Evolutionary conservation across 108 stramenopile genomes (phyloP), one percentile per base, ranked within the genome.

Genomic region (Cylindrotheca fusiformis): DNA sequence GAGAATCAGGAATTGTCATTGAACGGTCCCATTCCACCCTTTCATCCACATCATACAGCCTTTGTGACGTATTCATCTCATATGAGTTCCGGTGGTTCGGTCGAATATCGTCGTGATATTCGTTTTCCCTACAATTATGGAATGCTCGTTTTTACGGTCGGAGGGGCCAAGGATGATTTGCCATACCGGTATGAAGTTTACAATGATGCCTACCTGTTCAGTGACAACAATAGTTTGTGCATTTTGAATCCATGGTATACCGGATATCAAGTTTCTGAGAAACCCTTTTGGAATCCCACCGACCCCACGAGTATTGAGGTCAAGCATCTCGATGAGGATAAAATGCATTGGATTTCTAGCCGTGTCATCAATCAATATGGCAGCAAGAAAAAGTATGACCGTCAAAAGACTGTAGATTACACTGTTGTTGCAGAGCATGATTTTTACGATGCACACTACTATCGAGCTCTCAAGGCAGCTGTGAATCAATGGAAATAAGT

Each of bases 81-180:
- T 6, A 41, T 41, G 36, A 14, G 36, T 10, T 14, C 36, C 36
- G 36, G 14, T 14, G 36, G 36, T 14, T n/a, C n/a, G n/a, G n/a
- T 58, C 28, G 60, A 61, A 49, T 68, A 68, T 32, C n/a, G 49
- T 8, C 67, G 72, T n/a, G 72, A 74, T 23, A 60, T 74, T 24
- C 60, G 59, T 26, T 59, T 60, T 3, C 72, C 72, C 3, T 74
- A 65, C 45, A 65, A 65, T 22, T 67, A 74, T 54, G 72, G 72
- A 23, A 67, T 74, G 23, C 54, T 74, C 4, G 60, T 66, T 20
- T 74, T 74, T 32, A 74, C 60, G 23, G 53, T 74, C 29, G 72
- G 72, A 14, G 60, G 59, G 12, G 65, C 65, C 2, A n/a, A 26
- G 28, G 58, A 67, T 19, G 23, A 61, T 4, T n/a, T 58, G 21